A percentile compares a stretch with the other conserved stretches of the same genome.
Evolutionary conservation across 2,329 filamentous ascomycete genomes (phyloP).

Genomic region (Alternaria postmessia): DNA sequence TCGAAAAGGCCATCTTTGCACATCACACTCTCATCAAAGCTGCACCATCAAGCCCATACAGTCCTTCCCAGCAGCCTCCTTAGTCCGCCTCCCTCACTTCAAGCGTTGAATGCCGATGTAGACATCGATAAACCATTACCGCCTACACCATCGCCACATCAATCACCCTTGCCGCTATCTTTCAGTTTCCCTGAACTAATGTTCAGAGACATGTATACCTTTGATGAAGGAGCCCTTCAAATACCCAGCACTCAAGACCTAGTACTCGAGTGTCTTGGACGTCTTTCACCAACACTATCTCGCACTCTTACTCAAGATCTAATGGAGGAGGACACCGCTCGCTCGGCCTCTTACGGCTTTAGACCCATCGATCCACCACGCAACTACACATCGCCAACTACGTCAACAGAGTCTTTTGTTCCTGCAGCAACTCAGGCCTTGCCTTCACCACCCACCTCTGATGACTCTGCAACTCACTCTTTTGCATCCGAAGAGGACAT

Average conservation of each 20-base stretch:
- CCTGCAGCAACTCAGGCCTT: neutral
- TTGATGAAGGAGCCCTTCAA: fast-evolving
- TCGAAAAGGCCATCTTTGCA: neutral
- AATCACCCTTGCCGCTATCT: neutral
- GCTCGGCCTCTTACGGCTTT: neutral
- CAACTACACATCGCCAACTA: neutral
- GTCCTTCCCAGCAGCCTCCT: neutral
- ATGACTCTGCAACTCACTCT: neutral
- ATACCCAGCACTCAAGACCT: neutral
- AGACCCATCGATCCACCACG: neutral
- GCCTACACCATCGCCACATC: neutral
- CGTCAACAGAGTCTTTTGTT: neutral
- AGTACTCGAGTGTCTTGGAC: neutral
- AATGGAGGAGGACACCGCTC: neutral
- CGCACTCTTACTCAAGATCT: neutral
- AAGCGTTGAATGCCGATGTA: neutral
- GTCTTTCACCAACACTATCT: neutral
- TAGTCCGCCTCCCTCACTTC: neutral
- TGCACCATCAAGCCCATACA: neutral
- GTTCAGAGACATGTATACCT: neutral
- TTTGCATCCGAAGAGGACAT: neutral
- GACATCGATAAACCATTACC: neutral
- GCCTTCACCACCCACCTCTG: neutral
- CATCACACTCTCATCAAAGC: neutral
- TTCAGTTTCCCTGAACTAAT: neutral